A percentile compares a stretch with the other conserved stretches of the same genome.
phyloP scores from a whole-genome alignment of 1,284 basidiomycete genomes.

The Agaricales sp. region DNA sequence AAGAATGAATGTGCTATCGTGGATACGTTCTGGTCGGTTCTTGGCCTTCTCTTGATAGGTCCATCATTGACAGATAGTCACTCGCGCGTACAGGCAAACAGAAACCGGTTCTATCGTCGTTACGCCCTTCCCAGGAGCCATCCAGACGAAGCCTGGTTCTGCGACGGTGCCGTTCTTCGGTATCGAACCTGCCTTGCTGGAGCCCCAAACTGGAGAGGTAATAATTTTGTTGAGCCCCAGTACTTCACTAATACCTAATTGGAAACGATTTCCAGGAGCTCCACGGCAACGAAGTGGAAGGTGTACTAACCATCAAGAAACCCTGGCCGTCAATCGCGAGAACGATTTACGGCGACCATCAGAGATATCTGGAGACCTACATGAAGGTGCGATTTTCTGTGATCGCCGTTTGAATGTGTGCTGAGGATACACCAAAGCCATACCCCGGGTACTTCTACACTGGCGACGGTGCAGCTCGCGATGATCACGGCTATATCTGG shows the following conservation, averaged over 20 bases:
- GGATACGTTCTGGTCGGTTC: constrained; percentile 76
- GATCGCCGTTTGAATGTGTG: too few species aligned
- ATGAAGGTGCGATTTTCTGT: constrained; percentile 49
- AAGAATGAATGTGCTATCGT: constrained; percentile 87
- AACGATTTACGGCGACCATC: constrained; percentile 88
- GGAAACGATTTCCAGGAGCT: constrained; percentile 37
- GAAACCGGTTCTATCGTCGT: constrained; percentile 96
- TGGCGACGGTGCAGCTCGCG: constrained; percentile 91
- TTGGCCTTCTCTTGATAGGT: too few species aligned
- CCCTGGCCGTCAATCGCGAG: constrained; percentile 98
- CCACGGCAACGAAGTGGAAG: constrained; percentile 80
- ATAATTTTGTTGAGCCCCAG: too few species aligned
- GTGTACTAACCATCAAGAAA: constrained; percentile 78
- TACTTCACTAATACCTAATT: too few species aligned
- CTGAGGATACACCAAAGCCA: too few species aligned
- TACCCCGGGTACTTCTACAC: constrained; percentile 91
- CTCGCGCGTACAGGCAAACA: constrained; percentile 58
- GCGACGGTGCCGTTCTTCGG: constrained; percentile 99
- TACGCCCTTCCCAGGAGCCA: constrained; percentile 92
- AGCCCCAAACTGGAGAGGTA: constrained; percentile 66
- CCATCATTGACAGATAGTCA: background rate
- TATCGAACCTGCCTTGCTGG: constrained; percentile 82
- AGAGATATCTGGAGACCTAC: constrained; percentile 89
- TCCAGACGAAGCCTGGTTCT: constrained; percentile 91
- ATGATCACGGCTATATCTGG: constrained; percentile 96